Conservation (phyloP, 371 early-diverging fungal species). For the Fennellomyces sp. region DNA sequence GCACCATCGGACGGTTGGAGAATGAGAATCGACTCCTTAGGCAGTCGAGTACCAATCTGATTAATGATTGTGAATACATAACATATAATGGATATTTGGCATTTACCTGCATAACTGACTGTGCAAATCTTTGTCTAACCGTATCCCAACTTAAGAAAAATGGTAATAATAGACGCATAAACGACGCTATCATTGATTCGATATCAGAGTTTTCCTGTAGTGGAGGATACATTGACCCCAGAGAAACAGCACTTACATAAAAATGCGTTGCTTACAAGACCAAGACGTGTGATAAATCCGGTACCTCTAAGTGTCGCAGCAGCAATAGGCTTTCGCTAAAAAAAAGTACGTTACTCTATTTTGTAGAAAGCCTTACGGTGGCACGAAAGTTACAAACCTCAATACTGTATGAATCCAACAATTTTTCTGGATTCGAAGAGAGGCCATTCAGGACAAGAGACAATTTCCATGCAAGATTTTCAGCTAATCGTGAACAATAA, state of each 20-base stretch:
- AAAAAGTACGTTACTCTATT: no score
- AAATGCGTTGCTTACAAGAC: neutral
- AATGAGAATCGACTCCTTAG: neutral
- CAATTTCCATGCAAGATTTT: constrained; percentile 51
- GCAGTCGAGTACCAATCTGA: neutral
- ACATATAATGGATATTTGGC: neutral
- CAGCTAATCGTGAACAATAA: constrained; percentile 8
- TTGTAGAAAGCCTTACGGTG: no score
- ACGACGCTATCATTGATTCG: neutral
- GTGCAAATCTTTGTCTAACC: neutral
- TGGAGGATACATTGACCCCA: no score
- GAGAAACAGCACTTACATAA: neutral
- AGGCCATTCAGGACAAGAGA: constrained; percentile 33
- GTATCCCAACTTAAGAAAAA: neutral
- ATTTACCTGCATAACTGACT: constrained; percentile 10
- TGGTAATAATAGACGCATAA: neutral
- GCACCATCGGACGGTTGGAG: neutral
- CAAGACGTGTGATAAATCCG: neutral
- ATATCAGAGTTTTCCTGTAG: neutral
- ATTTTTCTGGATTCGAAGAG: constrained; percentile 25
- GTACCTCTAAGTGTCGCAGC: neutral
- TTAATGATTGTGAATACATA: neutral
- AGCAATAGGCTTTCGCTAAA: constrained; percentile 6
- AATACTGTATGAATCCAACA: constrained; percentile 35
- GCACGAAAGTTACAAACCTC: constrained; percentile 24